Percentiles rank a stretch among this genome's conserved stretches.
Evolutionary conservation across 1,284 basidiomycete species (phyloP).

Genomic region (Microbotryum intermedium): DNA sequence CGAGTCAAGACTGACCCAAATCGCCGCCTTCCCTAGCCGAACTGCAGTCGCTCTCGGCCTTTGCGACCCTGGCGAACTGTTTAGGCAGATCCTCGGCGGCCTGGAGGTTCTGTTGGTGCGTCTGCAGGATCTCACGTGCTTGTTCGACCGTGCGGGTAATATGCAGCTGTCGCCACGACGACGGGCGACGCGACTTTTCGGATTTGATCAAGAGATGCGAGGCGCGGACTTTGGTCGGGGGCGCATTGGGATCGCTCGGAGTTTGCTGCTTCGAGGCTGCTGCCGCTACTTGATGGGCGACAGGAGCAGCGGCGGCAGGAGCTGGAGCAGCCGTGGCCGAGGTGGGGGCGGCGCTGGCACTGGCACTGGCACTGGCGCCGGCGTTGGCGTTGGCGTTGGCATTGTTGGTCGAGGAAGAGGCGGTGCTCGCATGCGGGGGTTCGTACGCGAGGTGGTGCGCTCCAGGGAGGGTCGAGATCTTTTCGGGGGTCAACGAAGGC

Average conservation of each 20-base stretch:
- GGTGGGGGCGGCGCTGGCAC: not conserved
- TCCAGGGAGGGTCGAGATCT: conserved; percentile 61
- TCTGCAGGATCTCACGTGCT: conserved; percentile 65
- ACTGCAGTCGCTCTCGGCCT: conserved; percentile 72
- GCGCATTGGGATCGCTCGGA: conserved; percentile 9
- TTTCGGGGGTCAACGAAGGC: conserved; percentile 52
- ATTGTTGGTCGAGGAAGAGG: not conserved
- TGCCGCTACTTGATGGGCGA: no score
- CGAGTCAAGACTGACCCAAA: conserved; percentile 44
- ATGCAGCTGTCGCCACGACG: conserved; percentile 80
- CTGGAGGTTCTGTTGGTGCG: conserved; percentile 46
- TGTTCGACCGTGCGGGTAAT: conserved; percentile 47
- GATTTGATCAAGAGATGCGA: conserved; percentile 96
- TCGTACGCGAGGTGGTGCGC: conserved; percentile 50
- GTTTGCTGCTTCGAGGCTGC: not conserved
- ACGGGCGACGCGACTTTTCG: conserved; percentile 70
- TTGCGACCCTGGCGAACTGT: conserved; percentile 63
- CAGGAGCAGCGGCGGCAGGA: no score
- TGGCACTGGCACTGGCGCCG: not conserved
- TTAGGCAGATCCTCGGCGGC: conserved; percentile 40
- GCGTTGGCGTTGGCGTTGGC: no score
- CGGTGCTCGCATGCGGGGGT: conserved; percentile 2
- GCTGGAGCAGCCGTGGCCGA: no score
- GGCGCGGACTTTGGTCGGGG: conserved; percentile 62
- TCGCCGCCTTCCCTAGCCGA: conserved; percentile 73